Percentiles rank a stretch among this genome's conserved stretches.
Evolutionary conservation across 2,329 filamentous ascomycete genomes (phyloP).

Genomic region (Colletotrichum sp.): DNA sequence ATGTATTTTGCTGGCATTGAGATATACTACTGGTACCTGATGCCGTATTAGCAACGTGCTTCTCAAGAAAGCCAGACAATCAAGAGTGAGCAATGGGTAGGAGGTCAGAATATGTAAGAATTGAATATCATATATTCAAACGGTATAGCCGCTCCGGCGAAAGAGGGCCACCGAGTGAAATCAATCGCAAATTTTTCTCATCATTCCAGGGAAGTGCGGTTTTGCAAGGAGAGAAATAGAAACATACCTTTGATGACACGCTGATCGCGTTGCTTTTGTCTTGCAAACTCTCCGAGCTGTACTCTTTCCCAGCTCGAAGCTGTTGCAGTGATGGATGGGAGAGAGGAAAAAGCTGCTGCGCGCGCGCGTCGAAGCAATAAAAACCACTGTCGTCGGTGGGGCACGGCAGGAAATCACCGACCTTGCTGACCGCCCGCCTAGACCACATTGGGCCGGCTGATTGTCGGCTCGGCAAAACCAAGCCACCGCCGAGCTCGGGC

Average conservation of each 20-base stretch:
- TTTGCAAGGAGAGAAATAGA: neutral
- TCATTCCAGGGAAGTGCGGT: slow-evolving; percentile 58
- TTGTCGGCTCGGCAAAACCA: slow-evolving; percentile 8
- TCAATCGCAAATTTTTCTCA: slow-evolving; percentile 99
- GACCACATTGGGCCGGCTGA: neutral
- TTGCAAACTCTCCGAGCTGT: neutral
- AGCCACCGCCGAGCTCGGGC: neutral
- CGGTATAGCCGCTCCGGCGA: slow-evolving; percentile 88
- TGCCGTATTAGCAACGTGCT: neutral
- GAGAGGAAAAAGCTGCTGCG: neutral
- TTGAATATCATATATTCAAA: slow-evolving; percentile 81
- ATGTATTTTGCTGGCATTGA: too few relatives aligned
- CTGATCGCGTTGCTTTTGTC: neutral
- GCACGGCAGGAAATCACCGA: neutral
- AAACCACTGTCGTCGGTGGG: slow-evolving; percentile 11
- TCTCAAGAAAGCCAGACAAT: neutral
- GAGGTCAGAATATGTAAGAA: slow-evolving; percentile 99
- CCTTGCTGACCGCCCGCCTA: neutral
- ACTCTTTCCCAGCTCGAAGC: neutral
- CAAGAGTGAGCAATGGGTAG: slow-evolving; percentile 20
- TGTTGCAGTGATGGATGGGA: neutral
- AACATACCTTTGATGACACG: slow-evolving; percentile 25
- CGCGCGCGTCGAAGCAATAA: neutral
- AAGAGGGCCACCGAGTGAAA: slow-evolving; percentile 80
- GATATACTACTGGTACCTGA: neutral